Conservation (phyloP, 768 basidiomycete species). For the Floccularia luteovirens region DNA sequence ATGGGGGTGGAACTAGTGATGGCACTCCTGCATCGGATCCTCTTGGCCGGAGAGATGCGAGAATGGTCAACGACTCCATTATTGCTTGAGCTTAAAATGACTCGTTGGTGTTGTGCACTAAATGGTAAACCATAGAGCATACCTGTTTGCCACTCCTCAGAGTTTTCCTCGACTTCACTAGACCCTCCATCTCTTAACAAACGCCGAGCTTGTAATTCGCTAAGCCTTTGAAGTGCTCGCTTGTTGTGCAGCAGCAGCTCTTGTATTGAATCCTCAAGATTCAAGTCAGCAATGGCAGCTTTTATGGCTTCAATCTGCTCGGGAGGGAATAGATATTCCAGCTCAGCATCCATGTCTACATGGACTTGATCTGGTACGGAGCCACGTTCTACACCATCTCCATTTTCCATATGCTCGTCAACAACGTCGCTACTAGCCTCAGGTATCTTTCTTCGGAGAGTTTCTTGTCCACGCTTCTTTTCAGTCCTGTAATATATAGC, state of each 20-base stretch:
- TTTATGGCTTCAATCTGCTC: conserved; percentile 54
- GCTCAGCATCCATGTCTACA: conserved; percentile 20
- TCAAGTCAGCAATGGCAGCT: conserved; percentile 47
- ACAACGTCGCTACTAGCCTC: conserved; percentile 17
- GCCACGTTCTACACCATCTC: conserved; percentile 6
- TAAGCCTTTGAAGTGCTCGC: conserved; percentile 53
- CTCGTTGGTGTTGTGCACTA: too few species aligned
- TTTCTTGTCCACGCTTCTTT: conserved; percentile 23
- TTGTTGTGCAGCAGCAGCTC: conserved; percentile 62
- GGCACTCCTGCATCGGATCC: conserved; percentile 25
- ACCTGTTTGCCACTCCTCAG: conserved; percentile 85
- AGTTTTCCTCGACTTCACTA: conserved; percentile 48
- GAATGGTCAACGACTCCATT: conserved; percentile 56
- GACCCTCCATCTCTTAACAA: conserved; percentile 36
- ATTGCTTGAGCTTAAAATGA: conserved; percentile 60
- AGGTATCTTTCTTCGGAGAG: conserved; percentile 16
- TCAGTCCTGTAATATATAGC: conserved; percentile 44
- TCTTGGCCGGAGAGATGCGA: conserved; percentile 69
- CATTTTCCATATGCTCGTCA: conserved; percentile 14
- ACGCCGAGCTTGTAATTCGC: conserved; percentile 56
- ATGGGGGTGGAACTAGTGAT: conserved; percentile 55
- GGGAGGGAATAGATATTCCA: conserved; percentile 49
- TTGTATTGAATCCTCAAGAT: conserved; percentile 63
- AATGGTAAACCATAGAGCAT: conserved; percentile 15
- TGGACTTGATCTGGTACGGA: neutral